Conservation (phyloP, 73 alveolate species). For the Paramecium caudatum region DNA sequence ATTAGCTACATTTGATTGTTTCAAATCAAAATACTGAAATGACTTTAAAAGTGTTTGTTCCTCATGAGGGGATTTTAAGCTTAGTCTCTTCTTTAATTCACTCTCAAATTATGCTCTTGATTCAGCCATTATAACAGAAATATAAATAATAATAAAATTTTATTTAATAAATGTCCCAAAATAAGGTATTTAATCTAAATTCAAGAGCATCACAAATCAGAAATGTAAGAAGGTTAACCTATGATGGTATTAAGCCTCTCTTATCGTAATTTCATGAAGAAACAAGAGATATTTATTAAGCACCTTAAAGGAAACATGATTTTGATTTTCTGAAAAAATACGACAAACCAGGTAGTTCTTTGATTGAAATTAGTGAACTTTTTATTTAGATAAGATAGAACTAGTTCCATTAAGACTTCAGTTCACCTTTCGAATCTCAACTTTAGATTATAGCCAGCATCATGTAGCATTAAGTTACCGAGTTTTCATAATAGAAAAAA, state of each 20-base stretch:
- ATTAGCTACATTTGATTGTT: slow-evolving; percentile 26
- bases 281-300: slow-evolving; percentile 10
- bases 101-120: slow-evolving; percentile 44
- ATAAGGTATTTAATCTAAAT: neutral
- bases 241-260: slow-evolving; percentile 30
- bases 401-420: slow-evolving; percentile 4
- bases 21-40: slow-evolving; percentile 1
- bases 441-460: slow-evolving; percentile 9
- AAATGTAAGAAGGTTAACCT: neutral
- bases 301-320: slow-evolving; percentile 38
- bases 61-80: slow-evolving; percentile 43
- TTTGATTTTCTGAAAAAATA: slow-evolving; percentile 55
- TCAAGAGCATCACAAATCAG: neutral
- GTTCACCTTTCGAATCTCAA: neutral
- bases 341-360: neutral
- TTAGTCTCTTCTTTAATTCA: slow-evolving; percentile 1
- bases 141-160: slow-evolving; percentile 21
- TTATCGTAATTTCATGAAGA: slow-evolving; percentile 5
- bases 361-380: neutral
- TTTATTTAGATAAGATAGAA: slow-evolving; percentile 57
- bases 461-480: slow-evolving; percentile 15
- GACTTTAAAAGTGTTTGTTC: slow-evolving; percentile 29
- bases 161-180: neutral
- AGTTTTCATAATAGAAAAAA: slow-evolving; percentile 55
- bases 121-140: slow-evolving; percentile 54